A percentile compares a stretch with the other conserved stretches of the same genome.
Conservation (phyloP, 2,329 filamentous ascomycete species). For the Penicillium sclerotigenum region DNA sequence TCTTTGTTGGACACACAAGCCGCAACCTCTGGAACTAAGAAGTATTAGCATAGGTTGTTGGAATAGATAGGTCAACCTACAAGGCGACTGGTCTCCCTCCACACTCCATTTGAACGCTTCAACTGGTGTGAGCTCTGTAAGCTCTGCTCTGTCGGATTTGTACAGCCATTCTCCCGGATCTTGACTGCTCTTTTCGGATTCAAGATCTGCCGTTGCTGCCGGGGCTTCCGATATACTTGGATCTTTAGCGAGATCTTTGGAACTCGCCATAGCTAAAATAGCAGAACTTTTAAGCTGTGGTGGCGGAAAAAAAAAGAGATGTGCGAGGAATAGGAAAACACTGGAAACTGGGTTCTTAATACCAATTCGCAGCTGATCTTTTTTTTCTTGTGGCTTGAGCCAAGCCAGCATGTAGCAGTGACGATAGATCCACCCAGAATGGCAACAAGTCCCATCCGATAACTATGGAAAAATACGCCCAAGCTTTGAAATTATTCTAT, state of each 20-base stretch:
- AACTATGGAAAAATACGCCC: not conserved
- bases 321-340: too few relatives aligned
- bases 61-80: conserved; percentile 18
- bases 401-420: not conserved
- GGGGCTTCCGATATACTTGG: not conserved
- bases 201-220: conserved; percentile 3
- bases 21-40: conserved; percentile 37
- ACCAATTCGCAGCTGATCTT: not conserved
- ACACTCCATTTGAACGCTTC: conserved; percentile 41
- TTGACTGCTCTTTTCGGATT: conserved; percentile 6
- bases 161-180: conserved; percentile 6
- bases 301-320: not conserved
- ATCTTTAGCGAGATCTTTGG: not conserved
- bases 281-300: not conserved
- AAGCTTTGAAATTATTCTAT: not conserved
- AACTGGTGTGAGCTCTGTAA: conserved; percentile 32
- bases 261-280: not conserved
- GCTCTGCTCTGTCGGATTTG: conserved; percentile 17
- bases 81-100: conserved; percentile 39
- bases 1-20: conserved; percentile 38
- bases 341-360: not conserved
- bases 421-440: conserved; percentile 7
- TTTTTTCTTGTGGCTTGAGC: not conserved
- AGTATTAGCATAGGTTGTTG: not conserved
- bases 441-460: not conserved